Conservation (phyloP, 441 rosid species). For the Manihot esculenta region DNA sequence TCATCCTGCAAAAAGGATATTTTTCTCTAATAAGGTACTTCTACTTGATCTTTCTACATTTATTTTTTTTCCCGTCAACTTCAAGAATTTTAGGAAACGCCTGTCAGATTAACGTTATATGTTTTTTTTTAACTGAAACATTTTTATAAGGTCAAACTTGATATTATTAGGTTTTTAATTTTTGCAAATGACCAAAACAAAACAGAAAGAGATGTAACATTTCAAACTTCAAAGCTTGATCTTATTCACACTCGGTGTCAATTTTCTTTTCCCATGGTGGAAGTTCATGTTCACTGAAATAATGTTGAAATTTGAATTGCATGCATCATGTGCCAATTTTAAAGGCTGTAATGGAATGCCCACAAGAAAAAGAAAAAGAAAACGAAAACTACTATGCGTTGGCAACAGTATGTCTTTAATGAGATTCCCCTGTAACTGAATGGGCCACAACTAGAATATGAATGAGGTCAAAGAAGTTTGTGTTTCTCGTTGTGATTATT, state of each 20-base stretch:
- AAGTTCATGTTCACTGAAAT: not conserved
- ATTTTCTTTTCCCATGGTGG: not conserved
- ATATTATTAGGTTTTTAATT: constrained; percentile 17
- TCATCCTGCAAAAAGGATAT: constrained; percentile 60
- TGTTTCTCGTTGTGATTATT: constrained; percentile 5
- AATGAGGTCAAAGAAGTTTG: not conserved
- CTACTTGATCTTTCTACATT: not conserved
- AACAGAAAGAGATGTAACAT: constrained; percentile 9
- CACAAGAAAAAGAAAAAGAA: not conserved
- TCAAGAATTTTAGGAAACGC: constrained; percentile 8
- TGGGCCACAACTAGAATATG: constrained; percentile 15
- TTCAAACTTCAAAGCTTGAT: constrained; percentile 31
- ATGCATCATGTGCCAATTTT: constrained; percentile 2
- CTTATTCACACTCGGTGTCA: not conserved
- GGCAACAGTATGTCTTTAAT: constrained; percentile 7
- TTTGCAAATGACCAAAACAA: constrained; percentile 9
- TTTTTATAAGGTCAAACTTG: constrained; percentile 21
- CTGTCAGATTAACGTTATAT: constrained; percentile 8
- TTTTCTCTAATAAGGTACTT: constrained; percentile 82
- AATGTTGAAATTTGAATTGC: not conserved
- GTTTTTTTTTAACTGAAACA: constrained; percentile 10
- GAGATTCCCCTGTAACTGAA: constrained; percentile 11
- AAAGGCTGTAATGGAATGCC: not conserved
- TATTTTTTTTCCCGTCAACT: not conserved
- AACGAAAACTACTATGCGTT: not conserved